Conservation (phyloP, 78 protist species). For the Polysphondylium violaceum region DNA sequence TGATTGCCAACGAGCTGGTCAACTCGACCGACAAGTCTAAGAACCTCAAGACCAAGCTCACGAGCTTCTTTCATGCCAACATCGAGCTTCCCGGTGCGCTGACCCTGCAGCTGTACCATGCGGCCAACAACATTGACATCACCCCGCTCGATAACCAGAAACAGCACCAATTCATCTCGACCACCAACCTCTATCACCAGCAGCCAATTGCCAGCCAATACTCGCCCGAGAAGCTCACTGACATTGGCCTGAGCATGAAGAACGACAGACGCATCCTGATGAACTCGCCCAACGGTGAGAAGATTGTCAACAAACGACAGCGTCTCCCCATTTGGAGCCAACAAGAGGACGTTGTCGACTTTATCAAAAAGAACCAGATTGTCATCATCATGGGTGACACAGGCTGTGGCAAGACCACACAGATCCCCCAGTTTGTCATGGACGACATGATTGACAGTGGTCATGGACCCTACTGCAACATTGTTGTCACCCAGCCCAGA, state of each 20-base stretch:
- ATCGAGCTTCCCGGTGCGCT: too few relatives aligned
- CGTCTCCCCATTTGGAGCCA: conserved; percentile 16
- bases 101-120: not conserved
- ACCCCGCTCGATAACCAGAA: too few relatives aligned
- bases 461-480: conserved; percentile 45
- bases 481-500: conserved; percentile 97
- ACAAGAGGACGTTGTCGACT: conserved; percentile 1
- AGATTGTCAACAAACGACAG: not conserved
- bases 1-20: conserved; percentile 13
- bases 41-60: not conserved
- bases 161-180: too few relatives aligned
- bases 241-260: conserved; percentile 11
- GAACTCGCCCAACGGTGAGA: not conserved
- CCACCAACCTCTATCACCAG: not conserved
- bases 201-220: not conserved
- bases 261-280: not conserved
- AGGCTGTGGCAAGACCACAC: conserved; percentile 92
- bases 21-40: conserved; percentile 19
- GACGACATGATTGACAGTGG: conserved; percentile 86
- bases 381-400: conserved; percentile 84
- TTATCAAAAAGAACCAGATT: conserved; percentile 20
- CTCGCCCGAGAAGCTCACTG: conserved; percentile 7
- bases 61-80: too few relatives aligned
- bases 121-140: not conserved
- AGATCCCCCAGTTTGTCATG: conserved; percentile 96